A percentile compares a stretch with the other conserved stretches of the same genome.
These are phyloP conservation scores for Magnaporthiopsis rhizophila DNA, from an alignment of 2,329 filamentous ascomycete genomes.

Conservation along the genomic window DNA sequence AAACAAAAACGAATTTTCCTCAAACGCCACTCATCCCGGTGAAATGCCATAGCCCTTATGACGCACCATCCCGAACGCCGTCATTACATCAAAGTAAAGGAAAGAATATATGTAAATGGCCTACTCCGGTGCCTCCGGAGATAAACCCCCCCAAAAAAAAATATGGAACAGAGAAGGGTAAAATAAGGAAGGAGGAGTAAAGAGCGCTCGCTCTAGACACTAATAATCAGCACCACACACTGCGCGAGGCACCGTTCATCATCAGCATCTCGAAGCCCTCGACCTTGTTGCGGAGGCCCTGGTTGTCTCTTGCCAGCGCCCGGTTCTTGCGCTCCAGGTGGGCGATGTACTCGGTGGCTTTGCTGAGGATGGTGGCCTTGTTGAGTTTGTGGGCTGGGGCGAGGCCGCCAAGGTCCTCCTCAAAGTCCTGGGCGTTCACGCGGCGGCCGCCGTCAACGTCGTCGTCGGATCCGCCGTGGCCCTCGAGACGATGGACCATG, in stretches of 20 bases:
- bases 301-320: constrained; percentile 34
- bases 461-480: constrained; percentile 29
- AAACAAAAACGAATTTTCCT: neutral
- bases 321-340: constrained; percentile 27
- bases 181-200: neutral
- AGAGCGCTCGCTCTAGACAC: too few relatives aligned
- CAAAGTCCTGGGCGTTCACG: constrained; percentile 4
- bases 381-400: constrained; percentile 33
- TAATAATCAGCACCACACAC: constrained; percentile 14
- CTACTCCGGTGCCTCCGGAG: neutral
- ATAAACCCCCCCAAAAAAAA: neutral
- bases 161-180: neutral
- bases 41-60: neutral
- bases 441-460: constrained; percentile 11
- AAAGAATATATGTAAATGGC: neutral
- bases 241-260: constrained; percentile 17
- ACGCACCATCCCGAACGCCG: neutral
- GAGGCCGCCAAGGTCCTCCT: constrained; percentile 27
- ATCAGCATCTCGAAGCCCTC: constrained; percentile 24
- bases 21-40: neutral
- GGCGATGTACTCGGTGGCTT: constrained; percentile 30
- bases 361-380: constrained; percentile 34
- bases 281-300: constrained; percentile 30
- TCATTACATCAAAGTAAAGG: neutral
- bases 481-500: constrained; percentile 29